Conservation (phyloP, 768 basidiomycete genomes). For the Boletus sp. region DNA sequence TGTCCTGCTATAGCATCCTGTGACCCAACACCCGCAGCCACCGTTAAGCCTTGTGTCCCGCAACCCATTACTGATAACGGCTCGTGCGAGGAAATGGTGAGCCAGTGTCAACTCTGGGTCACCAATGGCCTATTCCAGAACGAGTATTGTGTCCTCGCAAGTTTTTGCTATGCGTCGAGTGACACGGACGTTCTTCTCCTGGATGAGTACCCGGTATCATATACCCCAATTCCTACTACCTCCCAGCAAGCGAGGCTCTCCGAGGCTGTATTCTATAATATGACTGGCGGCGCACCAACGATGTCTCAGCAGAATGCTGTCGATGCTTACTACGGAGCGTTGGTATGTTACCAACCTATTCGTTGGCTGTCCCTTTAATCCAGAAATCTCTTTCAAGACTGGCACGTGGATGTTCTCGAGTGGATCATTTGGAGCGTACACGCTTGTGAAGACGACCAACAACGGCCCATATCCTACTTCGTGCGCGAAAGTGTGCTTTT, state of each 20-base stretch:
- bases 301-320: conserved; percentile 22
- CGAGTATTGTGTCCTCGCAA: conserved; percentile 22
- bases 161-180: conserved; percentile 24
- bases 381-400: conserved; percentile 2
- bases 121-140: conserved; percentile 23
- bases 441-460: not conserved
- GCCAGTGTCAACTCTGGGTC: conserved; percentile 19
- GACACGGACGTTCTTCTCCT: conserved; percentile 19
- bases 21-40: not conserved
- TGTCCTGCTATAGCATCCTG: conserved; percentile 18
- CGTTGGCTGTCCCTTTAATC: not conserved
- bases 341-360: conserved; percentile 9
- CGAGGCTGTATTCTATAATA: conserved; percentile 16
- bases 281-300: conserved; percentile 14
- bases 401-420: conserved; percentile 6
- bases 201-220: conserved; percentile 10
- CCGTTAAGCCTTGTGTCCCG: conserved; percentile 11
- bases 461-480: conserved; percentile 23
- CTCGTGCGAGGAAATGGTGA: conserved; percentile 17
- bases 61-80: conserved; percentile 23
- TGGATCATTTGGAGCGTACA: conserved; percentile 6
- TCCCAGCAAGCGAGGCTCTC: conserved; percentile 13
- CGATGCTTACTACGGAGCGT: conserved; percentile 19
- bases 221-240: conserved; percentile 7
- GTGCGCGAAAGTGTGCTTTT: not conserved